Conservation (phyloP, 176 grass and related monocot species). For the Tuctoria greenei region DNA sequence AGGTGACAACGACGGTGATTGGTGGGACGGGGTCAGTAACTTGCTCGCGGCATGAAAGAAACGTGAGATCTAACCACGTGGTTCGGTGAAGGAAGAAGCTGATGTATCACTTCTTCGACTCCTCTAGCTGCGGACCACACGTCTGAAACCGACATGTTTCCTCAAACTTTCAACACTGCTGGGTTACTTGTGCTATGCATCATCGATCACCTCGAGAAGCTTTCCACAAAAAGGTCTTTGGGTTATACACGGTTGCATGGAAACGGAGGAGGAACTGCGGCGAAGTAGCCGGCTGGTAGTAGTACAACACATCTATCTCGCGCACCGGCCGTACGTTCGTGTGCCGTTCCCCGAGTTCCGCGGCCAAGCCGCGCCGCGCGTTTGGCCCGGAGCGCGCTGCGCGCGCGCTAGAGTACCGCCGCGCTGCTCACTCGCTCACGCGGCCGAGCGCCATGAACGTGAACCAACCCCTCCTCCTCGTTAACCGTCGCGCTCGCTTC, state of each 20-base stretch:
- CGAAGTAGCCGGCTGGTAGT: no score
- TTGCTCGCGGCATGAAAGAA: constrained; percentile 34
- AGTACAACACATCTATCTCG: no score
- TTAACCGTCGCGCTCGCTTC: background rate
- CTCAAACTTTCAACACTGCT: background rate
- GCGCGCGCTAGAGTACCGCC: no score
- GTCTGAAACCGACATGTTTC: background rate
- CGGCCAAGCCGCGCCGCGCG: background rate
- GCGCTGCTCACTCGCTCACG: background rate
- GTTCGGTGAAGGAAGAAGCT: constrained; percentile 1
- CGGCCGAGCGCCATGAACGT: background rate
- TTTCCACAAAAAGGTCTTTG: no score
- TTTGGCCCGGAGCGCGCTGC: no score
- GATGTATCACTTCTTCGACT: constrained; percentile 27
- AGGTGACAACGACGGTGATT: background rate
- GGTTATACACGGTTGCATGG: background rate
- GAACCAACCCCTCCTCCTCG: background rate
- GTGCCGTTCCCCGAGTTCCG: background rate
- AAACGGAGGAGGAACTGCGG: background rate
- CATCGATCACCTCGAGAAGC: no score
- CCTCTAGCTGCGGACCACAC: background rate
- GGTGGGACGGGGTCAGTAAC: background rate
- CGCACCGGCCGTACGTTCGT: background rate
- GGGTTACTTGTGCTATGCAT: background rate
- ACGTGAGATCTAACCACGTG: constrained; percentile 5